Evolutionary conservation across 2,329 filamentous ascomycete species (phyloP), one percentile per base, ranked within the genome.

Genomic region (Ophiocordyceps camponoti-saundersi): DNA sequence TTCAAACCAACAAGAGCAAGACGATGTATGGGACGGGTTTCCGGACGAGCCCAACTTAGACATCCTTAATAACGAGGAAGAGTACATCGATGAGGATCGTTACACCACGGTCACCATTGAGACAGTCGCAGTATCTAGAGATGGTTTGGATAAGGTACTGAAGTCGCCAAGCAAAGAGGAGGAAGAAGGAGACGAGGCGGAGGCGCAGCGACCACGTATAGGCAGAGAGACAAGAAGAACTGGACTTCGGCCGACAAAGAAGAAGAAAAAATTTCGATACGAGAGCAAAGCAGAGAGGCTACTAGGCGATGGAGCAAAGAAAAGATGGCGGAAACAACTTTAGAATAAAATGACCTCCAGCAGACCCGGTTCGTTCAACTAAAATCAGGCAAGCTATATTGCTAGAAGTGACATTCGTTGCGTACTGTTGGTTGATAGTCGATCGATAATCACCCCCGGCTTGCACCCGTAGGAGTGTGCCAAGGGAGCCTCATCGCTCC

Each of bases 81-180:
- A 96, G 62, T 98, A 95, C 65, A 77, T 95, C 53, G 92, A 98
- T 62, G 92, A 96, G 61, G 90, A 95, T 62, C 85, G 84, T 59
- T 95, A 87, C 61, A 96, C 92, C 1, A 95, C 87, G 1, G 92
- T 98, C 23, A 95, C 86, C 0, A 80, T 98, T 1, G 90, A 95
- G 61, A 82, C 85, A 12, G 87, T 98, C 54, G 82, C 82, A 51
- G 75, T 93, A 16, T 81, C 83, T 13, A 77, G 78, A 53, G 79
- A 88, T 47, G 85, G 85, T 1, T 66, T 93, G 44, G 71, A 77
- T 48, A 80, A 75, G 55, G 62, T 65, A 3, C 61, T 67, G 42
- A 54, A 66, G 20, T 44, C 15, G 42, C 42, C 20, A 7, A 15
- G 6, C 15, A 22, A 29, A 6, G 58, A 61, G 11, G 61, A 63